Base-by-base conservation (phyloP, 352 stramenopile genomes). In the Phytophthora ramorum region DNA sequence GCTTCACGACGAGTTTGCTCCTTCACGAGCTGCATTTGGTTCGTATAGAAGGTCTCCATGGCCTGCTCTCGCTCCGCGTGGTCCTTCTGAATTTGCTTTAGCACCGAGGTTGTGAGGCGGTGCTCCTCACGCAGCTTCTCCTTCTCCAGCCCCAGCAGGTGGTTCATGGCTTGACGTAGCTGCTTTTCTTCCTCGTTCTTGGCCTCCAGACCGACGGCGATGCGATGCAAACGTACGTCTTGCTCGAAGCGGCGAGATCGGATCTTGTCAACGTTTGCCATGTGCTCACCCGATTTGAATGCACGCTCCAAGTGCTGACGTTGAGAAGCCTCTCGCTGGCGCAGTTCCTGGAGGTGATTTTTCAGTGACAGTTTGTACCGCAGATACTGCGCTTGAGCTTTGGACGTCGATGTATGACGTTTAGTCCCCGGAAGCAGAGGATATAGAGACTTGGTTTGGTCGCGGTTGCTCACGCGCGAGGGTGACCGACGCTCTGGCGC, bases 301-400 rank as follows among this genome's bases (percentile, higher is more conserved):
- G 79, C 78, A 14, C 85, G 75, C 58, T 85, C 81, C 30, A 93
- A 67, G 52, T 89, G 79, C 43, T 87, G 67, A 7, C 83, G 72
- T 50, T 90, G 79, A 14, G 79, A 85, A 49, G 66, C 68, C 28
- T 93, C 85, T 37, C 79, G 68, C 78, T 91, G 78, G 0, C 79
- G 79, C 7, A 92, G 63, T 45, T 87, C 76, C 34, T 87, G 77
- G 6, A 93, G 62, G 47, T 91, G 83, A 41, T 89, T 78, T 57
- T 91, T 90, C 12, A 91, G 55, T 8, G 79, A 73, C 7, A 91
- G 47, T 32, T 90, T 92, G 69, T 93, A 93, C n/a, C 81, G 78
- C 35, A 88, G 48, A 37, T 80, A 81, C 58, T 91, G 77, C 10
- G 73, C 70, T 51, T 81, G 66, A 9, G 75, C 69, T 44, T 81